Conservation (phyloP, 2,329 filamentous ascomycete species). For the Sarocladium oryzae region DNA sequence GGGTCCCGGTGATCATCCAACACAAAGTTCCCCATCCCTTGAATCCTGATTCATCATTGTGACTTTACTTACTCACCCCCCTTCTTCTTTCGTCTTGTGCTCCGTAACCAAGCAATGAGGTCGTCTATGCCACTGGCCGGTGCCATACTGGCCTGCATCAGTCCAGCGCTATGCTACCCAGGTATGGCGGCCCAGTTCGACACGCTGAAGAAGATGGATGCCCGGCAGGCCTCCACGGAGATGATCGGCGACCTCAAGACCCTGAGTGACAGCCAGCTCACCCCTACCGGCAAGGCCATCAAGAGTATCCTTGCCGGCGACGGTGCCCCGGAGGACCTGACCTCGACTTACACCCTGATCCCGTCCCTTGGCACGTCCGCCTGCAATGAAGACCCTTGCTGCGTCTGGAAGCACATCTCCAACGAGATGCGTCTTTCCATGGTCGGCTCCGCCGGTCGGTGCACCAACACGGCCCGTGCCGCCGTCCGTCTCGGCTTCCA, state of each 20-base stretch:
- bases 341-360: constrained; percentile 1
- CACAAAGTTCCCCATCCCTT: not conserved
- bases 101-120: not conserved
- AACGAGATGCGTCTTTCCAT: constrained; percentile 28
- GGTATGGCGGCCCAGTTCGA: constrained; percentile 2
- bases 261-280: constrained; percentile 5
- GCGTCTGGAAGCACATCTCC: constrained; percentile 33
- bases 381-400: constrained; percentile 31
- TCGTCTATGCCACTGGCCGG: not conserved
- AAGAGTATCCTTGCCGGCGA: not conserved
- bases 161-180: constrained; percentile 4
- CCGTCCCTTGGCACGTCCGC: constrained; percentile 13
- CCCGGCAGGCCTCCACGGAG: not conserved
- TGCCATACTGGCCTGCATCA: not conserved
- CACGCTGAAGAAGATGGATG: not conserved
- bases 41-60: not conserved
- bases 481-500: constrained; percentile 39
- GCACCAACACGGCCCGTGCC: constrained; percentile 32
- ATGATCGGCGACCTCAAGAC: constrained; percentile 5
- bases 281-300: constrained; percentile 2
- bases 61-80: no score
- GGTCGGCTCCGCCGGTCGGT: constrained; percentile 27
- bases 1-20: constrained; percentile 3
- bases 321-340: constrained; percentile 1
- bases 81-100: no score